phyloP scores from a whole-genome alignment of 2,329 filamentous ascomycete genomes.

The Bipolaris bicolor region DNA sequence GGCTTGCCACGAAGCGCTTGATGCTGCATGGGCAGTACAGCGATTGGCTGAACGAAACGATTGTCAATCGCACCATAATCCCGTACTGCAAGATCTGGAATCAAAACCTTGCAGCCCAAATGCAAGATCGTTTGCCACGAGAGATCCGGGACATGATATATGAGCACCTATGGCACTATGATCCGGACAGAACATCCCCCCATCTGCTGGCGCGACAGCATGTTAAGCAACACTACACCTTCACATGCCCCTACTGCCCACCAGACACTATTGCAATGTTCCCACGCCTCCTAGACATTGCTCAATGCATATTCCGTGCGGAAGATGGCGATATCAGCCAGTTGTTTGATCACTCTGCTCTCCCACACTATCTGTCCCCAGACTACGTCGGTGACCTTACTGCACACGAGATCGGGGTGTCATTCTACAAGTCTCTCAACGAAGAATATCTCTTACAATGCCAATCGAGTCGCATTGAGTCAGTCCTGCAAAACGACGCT shows the following conservation, averaged over 20 bases:
- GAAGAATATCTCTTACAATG: not conserved
- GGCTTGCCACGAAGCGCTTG: constrained; percentile 4
- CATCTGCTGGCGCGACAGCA: not conserved
- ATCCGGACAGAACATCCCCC: not conserved
- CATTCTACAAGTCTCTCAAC: constrained; percentile 1
- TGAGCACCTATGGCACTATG: constrained; percentile 1
- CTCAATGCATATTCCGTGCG: not conserved
- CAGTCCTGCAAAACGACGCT: not conserved
- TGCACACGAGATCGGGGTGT: not conserved
- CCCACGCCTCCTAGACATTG: not conserved
- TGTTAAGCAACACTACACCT: not conserved
- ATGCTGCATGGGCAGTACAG: constrained; percentile 4
- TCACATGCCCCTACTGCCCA: not conserved
- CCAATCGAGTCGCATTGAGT: not conserved
- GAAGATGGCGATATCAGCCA: not conserved
- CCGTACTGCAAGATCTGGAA: constrained; percentile 9
- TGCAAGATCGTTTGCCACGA: constrained; percentile 2
- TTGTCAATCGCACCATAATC: not conserved
- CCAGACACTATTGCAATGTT: not conserved
- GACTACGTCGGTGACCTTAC: constrained; percentile 3
- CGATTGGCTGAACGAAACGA: constrained; percentile 5
- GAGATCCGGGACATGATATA: constrained; percentile 11
- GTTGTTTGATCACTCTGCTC: not conserved
- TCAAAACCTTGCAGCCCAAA: not conserved
- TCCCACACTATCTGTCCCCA: constrained; percentile 1